Percentiles rank a stretch among this genome's conserved stretches.
Conservation (phyloP, 2,329 filamentous ascomycete genomes). For the Claviceps capensis region DNA sequence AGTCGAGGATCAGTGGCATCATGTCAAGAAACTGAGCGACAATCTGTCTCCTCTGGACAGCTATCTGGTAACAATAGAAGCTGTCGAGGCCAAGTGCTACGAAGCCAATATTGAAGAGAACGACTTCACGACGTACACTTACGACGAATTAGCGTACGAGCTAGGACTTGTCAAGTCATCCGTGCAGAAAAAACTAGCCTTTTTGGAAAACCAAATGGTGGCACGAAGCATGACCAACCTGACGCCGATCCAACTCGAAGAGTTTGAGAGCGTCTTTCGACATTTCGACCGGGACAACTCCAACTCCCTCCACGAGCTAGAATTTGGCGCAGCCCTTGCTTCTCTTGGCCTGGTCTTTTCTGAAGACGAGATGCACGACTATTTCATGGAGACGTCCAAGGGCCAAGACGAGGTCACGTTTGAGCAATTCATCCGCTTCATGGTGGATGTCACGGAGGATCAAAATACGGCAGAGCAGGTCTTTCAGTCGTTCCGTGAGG, state of each 20-base stretch:
- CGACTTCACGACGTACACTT: constrained; percentile 98
- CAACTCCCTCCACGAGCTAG: constrained; percentile 82
- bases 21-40: constrained; percentile 72
- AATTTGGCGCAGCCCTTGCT: constrained; percentile 92
- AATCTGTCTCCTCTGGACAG: constrained; percentile 82
- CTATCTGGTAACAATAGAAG: constrained; percentile 77
- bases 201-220: constrained; percentile 97
- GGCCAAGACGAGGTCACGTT: constrained; percentile 76
- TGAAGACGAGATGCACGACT: constrained; percentile 95
- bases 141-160: constrained; percentile 92
- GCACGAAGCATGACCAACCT: constrained; percentile 97
- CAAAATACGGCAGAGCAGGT: constrained; percentile 98
- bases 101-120: constrained; percentile 99
- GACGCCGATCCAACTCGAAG: constrained; percentile 93
- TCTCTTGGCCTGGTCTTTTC: constrained; percentile 91
- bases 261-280: constrained; percentile 95
- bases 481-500: constrained; percentile 93
- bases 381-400: constrained; percentile 76
- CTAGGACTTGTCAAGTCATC: constrained; percentile 80
- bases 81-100: constrained; percentile 74
- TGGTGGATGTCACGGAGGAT: constrained; percentile 97
- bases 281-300: constrained; percentile 92
- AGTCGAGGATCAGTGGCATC: constrained; percentile 82
- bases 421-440: constrained; percentile 98
- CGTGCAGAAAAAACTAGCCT: constrained; percentile 90